Base-by-base conservation (phyloP, 2,329 filamentous ascomycete genomes). In the Plectosphaerella sp. region DNA sequence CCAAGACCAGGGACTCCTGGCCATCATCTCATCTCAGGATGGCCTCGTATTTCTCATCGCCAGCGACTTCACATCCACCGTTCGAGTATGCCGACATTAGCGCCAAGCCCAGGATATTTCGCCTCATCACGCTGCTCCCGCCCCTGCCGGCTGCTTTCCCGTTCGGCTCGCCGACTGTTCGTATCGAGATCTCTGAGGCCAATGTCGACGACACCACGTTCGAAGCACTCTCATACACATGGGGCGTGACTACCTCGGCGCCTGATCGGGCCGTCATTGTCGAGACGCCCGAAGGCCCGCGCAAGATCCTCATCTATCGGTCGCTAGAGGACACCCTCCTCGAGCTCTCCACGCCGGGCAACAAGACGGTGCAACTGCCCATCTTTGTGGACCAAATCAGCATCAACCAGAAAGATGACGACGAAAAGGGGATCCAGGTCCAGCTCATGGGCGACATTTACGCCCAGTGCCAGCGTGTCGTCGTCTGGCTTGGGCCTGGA, bases 271-370 rank as follows among this genome's bases (percentile, higher is more conserved):
- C 11, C 4, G 20, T 69, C 15, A 48, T 64, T 16, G 56, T 69
- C n/a, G 59, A 64, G 20, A 53, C 51, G 2, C 22, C 33, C 3
- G 37, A 49, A 12, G 56, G 48, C 3, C 33, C 52, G 9, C 55
- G 45, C 11, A 51, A 47, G 14, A 49, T 69, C 35, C 28, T 20
- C 39, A 62, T 69, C 43, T 59, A 64, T 15, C 59, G 54, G 1
- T 59, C 65, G n/a, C 58, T 69, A 8, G 67, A 69, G 50, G 22
- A 55, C 0, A 65, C 64, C 0, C 59, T 69, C 11, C 47, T 61
- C 3, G 56, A 58, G 47, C 52, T 66, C 9, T 41, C 37, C 15
- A n/a, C 37, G 15, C 14, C 15, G 9, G 15, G 7, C 6, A 14
- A 15, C 9, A 41, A 15, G 37, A 41, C 6, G 15, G 8, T 12